Conservation (phyloP, 352 stramenopile genomes). For the Phytophthora capsici region DNA sequence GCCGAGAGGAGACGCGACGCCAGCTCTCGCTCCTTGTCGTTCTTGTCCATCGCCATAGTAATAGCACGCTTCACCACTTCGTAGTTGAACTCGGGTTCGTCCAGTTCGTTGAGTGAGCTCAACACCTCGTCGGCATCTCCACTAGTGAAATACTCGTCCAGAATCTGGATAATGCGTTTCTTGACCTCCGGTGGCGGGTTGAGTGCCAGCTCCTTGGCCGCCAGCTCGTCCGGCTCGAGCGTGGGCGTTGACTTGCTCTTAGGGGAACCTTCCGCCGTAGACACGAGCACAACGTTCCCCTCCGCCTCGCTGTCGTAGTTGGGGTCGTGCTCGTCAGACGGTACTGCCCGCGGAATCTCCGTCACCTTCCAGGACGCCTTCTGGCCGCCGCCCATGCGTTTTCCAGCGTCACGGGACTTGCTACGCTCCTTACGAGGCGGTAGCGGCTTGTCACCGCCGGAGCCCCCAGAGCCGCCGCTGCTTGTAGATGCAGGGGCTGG, state of each 20-base stretch:
- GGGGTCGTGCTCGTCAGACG: conserved; percentile 90
- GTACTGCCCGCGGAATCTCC: conserved; percentile 70
- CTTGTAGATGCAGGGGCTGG: conserved; percentile 1
- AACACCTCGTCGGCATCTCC: conserved; percentile 91
- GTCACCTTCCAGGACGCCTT: conserved; percentile 87
- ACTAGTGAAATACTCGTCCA: conserved; percentile 90
- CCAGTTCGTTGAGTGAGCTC: conserved; percentile 73
- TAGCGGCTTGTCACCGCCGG: conserved; percentile 59
- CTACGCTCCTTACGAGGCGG: conserved; percentile 76
- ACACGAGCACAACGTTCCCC: conserved; percentile 89
- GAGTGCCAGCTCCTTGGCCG: conserved; percentile 78
- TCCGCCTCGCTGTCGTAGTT: conserved; percentile 94
- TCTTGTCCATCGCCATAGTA: conserved; percentile 94
- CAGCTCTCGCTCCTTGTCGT: conserved; percentile 47
- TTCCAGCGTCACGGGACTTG: conserved; percentile 86
- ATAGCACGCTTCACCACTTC: conserved; percentile 96
- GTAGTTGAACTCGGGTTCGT: conserved; percentile 85
- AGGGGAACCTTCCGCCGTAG: conserved; percentile 47
- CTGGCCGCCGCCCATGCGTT: conserved; percentile 89
- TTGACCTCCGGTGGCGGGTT: conserved; percentile 88
- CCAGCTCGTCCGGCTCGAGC: conserved; percentile 70
- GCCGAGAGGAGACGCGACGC: conserved; percentile 91
- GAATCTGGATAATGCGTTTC: conserved; percentile 89
- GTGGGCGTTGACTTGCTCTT: conserved; percentile 48
- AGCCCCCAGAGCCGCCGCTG: conserved; percentile 19